phyloP scores from a whole-genome alignment of 768 basidiomycete species.

The Hericium coralloides region DNA sequence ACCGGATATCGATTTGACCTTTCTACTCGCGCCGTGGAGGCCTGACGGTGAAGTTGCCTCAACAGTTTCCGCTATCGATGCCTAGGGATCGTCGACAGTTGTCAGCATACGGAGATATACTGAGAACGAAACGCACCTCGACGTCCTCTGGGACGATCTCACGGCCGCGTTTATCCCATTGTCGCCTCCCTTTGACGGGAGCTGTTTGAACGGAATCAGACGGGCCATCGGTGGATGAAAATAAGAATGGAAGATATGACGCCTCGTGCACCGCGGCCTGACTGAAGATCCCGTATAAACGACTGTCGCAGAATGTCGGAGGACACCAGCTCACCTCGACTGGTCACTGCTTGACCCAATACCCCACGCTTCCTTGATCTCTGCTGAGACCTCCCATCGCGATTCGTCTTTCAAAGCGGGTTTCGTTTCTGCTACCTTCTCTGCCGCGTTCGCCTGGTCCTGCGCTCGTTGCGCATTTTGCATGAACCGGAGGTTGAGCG shows the following conservation, averaged over 20 bases:
- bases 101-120: too few species aligned
- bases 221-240: constrained; percentile 4
- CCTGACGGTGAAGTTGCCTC: background rate
- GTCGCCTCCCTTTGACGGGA: constrained; percentile 9
- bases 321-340: constrained; percentile 2
- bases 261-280: constrained; percentile 8
- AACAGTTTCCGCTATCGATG: background rate
- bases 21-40: background rate
- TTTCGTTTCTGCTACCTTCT: background rate
- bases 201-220: constrained; percentile 4
- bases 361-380: constrained; percentile 9
- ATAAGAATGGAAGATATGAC: constrained; percentile 13
- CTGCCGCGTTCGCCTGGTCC: background rate
- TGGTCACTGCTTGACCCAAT: background rate
- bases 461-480: constrained; percentile 6
- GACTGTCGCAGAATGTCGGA: too few species aligned
- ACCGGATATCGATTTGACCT: background rate
- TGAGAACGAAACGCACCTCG: background rate
- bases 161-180: constrained; percentile 14
- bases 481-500: constrained; percentile 14
- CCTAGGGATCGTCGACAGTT: too few species aligned
- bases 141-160: constrained; percentile 7
- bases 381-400: constrained; percentile 8
- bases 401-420: constrained; percentile 6
- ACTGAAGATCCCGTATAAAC: background rate